A percentile compares a stretch with the other conserved stretches of the same genome.
Evolutionary conservation across 1,284 basidiomycete species (phyloP).

Genomic region (Lignosus rhinocerotis): DNA sequence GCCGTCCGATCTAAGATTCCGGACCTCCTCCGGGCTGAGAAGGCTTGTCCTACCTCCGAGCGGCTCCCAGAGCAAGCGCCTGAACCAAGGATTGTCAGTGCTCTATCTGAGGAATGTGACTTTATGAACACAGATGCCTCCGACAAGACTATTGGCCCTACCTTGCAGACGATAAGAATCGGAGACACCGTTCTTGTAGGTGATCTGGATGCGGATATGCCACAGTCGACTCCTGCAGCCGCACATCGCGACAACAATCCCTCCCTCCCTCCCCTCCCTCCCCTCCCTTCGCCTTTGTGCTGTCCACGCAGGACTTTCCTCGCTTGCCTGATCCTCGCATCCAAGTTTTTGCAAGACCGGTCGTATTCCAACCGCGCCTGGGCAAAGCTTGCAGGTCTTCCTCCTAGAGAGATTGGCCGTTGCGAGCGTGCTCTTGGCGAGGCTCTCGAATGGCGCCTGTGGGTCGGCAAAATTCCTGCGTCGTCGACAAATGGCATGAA

Average conservation of each 20-base stretch:
- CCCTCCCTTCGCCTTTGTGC: slow-evolving; percentile 75
- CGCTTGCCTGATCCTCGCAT: slow-evolving; percentile 84
- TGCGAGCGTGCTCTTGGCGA: slow-evolving; percentile 81
- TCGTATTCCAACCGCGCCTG: slow-evolving; percentile 92
- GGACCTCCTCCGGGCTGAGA: slow-evolving; percentile 54
- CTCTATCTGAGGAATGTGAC: slow-evolving; percentile 1
- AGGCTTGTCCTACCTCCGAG: slow-evolving; percentile 29
- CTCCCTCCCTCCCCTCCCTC: slow-evolving; percentile 44
- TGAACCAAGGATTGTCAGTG: slow-evolving; percentile 47
- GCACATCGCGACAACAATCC: slow-evolving; percentile 21
- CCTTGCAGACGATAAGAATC: slow-evolving; percentile 16
- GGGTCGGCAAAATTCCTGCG: slow-evolving; percentile 66
- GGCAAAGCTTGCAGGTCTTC: slow-evolving; percentile 82
- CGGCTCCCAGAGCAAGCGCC: slow-evolving; percentile 43
- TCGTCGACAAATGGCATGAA: slow-evolving; percentile 15
- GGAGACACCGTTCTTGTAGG: slow-evolving; percentile 10
- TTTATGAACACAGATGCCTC: slow-evolving; percentile 1
- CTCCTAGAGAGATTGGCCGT: slow-evolving; percentile 75
- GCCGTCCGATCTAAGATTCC: slow-evolving; percentile 68
- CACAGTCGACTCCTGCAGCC: neutral
- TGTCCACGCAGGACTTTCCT: slow-evolving; percentile 89
- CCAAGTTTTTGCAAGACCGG: slow-evolving; percentile 91
- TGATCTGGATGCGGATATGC: slow-evolving; percentile 1
- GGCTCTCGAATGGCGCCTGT: slow-evolving; percentile 79
- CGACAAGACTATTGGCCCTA: slow-evolving; percentile 14